phyloP scores from a whole-genome alignment of 1,139 yeast species.

The Yamadazyma atlantica region DNA sequence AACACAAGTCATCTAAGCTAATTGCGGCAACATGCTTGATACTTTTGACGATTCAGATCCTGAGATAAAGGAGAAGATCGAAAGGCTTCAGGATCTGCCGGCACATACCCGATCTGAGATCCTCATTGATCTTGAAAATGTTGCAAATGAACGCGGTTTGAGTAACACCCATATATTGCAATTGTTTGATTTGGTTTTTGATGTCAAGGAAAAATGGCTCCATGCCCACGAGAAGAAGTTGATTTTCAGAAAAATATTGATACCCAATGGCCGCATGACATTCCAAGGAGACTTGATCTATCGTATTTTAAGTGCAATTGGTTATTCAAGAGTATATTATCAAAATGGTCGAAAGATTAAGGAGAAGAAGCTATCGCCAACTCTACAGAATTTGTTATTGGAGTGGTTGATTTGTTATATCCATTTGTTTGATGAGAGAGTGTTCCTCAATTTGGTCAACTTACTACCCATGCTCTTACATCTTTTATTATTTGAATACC shows the following conservation, averaged over 20 bases:
- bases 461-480: conserved; percentile 30
- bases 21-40: neutral
- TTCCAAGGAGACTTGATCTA: conserved; percentile 15
- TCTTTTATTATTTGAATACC: conserved; percentile 33
- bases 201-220: conserved; percentile 2
- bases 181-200: conserved; percentile 5
- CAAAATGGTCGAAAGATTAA: conserved; percentile 22
- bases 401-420: conserved; percentile 32
- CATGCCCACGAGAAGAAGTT: conserved; percentile 13
- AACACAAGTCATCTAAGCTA: too few relatives aligned
- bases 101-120: neutral
- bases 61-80: neutral
- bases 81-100: neutral
- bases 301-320: conserved; percentile 27
- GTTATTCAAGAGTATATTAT: conserved; percentile 28
- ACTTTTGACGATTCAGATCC: neutral
- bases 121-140: neutral
- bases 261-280: conserved; percentile 14
- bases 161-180: neutral
- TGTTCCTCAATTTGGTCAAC: conserved; percentile 16
- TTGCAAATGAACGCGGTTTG: neutral
- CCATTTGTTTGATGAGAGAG: conserved; percentile 26
- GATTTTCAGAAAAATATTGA: conserved; percentile 14
- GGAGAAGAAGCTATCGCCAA: conserved; percentile 23
- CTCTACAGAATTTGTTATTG: conserved; percentile 25